phyloP scores from a whole-genome alignment of 176 grass and related monocot genomes.

The Saccharum spontaneum region DNA sequence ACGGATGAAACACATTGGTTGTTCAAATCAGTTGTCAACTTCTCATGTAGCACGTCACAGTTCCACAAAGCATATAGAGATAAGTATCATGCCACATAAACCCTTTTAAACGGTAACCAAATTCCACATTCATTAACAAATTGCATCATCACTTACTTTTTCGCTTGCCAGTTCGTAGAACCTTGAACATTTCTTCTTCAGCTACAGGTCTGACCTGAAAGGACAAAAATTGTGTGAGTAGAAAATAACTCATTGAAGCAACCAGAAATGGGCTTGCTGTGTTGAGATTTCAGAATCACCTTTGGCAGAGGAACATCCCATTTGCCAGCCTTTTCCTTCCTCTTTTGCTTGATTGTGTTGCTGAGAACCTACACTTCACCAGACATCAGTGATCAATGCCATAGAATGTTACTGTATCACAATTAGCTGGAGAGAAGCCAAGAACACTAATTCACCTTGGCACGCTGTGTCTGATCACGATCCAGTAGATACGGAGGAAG shows the following conservation, averaged over 20 bases:
- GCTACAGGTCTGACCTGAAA: conserved; percentile 77
- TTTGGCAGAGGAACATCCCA: conserved; percentile 94
- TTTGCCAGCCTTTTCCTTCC: conserved; percentile 86
- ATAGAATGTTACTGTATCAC: not conserved
- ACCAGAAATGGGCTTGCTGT: not conserved
- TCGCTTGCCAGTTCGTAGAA: conserved; percentile 69
- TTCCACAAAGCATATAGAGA: not conserved
- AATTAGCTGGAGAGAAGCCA: not conserved
- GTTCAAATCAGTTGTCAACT: not conserved
- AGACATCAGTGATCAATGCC: not conserved
- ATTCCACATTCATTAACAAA: not conserved
- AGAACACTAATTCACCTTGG: conserved; percentile 49
- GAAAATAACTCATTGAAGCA: not conserved
- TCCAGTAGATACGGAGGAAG: conserved; percentile 84
- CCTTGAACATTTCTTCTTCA: conserved; percentile 90
- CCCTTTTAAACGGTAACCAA: not conserved
- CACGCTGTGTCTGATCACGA: conserved; percentile 73
- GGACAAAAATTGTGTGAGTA: not conserved
- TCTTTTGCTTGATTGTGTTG: conserved; percentile 96
- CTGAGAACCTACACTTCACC: conserved; percentile 61
- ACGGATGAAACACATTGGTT: not conserved
- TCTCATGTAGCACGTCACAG: not conserved
- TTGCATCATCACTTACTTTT: conserved; percentile 56
- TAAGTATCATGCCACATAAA: not conserved
- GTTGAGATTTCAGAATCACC: conserved; percentile 29